These are phyloP conservation scores for Suillus tomentosus DNA, from an alignment of 768 basidiomycete genomes.

Conservation along the genomic window DNA sequence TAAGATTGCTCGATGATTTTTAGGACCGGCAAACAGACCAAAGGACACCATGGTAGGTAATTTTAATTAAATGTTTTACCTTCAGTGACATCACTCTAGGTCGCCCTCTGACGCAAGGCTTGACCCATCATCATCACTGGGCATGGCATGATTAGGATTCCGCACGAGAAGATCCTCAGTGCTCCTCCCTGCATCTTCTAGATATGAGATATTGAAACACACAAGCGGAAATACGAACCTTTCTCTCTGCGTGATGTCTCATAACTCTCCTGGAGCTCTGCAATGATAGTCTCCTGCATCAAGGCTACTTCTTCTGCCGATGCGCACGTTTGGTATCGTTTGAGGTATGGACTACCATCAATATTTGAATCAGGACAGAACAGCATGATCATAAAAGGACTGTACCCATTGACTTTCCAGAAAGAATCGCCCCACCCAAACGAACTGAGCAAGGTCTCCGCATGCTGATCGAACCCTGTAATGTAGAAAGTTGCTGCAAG, in stretches of 20 bases:
- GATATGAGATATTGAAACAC: constrained; percentile 5
- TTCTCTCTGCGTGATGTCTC: constrained; percentile 53
- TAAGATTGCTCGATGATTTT: background rate
- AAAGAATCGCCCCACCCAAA: constrained; percentile 95
- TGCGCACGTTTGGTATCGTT: constrained; percentile 73
- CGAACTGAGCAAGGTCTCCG: constrained; percentile 71
- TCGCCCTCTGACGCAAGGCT: background rate
- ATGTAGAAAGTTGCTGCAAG: constrained; percentile 95
- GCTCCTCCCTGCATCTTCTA: constrained; percentile 31
- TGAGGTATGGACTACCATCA: constrained; percentile 47
- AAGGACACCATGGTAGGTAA: background rate
- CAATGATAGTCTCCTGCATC: constrained; percentile 69
- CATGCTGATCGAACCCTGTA: constrained; percentile 81
- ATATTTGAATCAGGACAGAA: background rate
- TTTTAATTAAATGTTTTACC: background rate
- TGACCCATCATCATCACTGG: background rate
- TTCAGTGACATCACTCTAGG: background rate
- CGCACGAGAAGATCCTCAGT: constrained; percentile 64
- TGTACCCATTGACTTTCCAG: constrained; percentile 78
- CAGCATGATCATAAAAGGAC: background rate
- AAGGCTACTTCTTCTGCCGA: constrained; percentile 57
- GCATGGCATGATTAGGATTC: constrained; percentile 62
- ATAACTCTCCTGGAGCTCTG: constrained; percentile 67
- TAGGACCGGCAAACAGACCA: background rate
- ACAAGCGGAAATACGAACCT: constrained; percentile 37